phyloP scores from a whole-genome alignment of 1,139 yeast genomes.

The Candida pseudoviswanathii region DNA sequence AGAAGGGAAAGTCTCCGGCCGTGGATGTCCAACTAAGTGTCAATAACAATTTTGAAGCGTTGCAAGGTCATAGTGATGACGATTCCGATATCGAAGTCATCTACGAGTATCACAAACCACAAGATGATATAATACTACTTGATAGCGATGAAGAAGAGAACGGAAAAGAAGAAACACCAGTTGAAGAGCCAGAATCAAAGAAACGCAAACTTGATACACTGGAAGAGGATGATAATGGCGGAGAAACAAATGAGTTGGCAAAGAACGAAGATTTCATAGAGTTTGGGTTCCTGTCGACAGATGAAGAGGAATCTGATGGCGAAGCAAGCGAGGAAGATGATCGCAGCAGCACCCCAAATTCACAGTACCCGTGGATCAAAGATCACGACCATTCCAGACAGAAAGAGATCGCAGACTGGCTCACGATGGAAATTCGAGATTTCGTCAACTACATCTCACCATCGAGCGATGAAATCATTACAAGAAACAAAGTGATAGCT shows the following conservation, averaged over 20 bases:
- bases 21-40: slow-evolving; percentile 14
- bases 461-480: slow-evolving; percentile 67
- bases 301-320: slow-evolving; percentile 27
- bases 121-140: slow-evolving; percentile 21
- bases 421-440: slow-evolving; percentile 84
- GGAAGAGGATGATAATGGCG: not conserved
- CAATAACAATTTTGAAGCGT: slow-evolving; percentile 23
- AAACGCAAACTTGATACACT: slow-evolving; percentile 13
- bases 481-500: slow-evolving; percentile 68
- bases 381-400: slow-evolving; percentile 75
- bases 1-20: not conserved
- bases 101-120: slow-evolving; percentile 21
- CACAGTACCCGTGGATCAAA: slow-evolving; percentile 78
- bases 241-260: slow-evolving; percentile 35
- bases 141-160: slow-evolving; percentile 30
- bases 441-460: slow-evolving; percentile 90
- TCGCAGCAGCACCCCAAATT: slow-evolving; percentile 21
- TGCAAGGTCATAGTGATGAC: slow-evolving; percentile 20
- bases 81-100: slow-evolving; percentile 26
- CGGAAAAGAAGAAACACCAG: slow-evolving; percentile 12
- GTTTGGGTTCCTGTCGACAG: slow-evolving; percentile 54
- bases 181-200: slow-evolving; percentile 16
- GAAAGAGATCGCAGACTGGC: slow-evolving; percentile 81
- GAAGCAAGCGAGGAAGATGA: slow-evolving; percentile 32
- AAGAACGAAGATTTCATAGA: slow-evolving; percentile 62